phyloP scores from a whole-genome alignment of 352 stramenopile genomes.

The Phytophthora lateralis region DNA sequence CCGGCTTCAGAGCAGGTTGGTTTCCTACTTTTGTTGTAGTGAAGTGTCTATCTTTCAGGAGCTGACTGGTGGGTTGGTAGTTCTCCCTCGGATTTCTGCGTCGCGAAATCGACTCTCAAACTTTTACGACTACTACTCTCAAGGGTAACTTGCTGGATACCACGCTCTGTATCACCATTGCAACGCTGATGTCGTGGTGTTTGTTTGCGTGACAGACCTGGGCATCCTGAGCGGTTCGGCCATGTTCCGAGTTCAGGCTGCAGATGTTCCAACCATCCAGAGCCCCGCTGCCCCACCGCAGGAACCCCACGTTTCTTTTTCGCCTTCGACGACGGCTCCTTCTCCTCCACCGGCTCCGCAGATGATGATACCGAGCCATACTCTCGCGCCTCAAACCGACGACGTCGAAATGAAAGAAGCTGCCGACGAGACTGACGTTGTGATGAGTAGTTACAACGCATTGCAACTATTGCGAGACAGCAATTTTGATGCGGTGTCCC shows the following conservation, averaged over 20 bases:
- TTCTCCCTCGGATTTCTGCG: conserved; percentile 86
- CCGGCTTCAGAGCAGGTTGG: conserved; percentile 45
- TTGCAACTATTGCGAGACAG: conserved; percentile 76
- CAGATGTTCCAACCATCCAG: conserved; percentile 7
- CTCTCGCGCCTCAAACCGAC: conserved; percentile 8
- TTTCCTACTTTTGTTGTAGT: not conserved
- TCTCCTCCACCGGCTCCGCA: not conserved
- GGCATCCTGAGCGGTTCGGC: conserved; percentile 82
- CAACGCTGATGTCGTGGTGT: not conserved
- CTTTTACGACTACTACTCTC: conserved; percentile 66
- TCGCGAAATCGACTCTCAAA: conserved; percentile 56
- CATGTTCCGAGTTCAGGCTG: conserved; percentile 78
- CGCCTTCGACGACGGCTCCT: not conserved
- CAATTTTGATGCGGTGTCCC: conserved; percentile 79
- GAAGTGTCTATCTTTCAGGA: not conserved
- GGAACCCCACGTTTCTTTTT: conserved; percentile 27
- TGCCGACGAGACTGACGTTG: not conserved
- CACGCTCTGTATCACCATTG: not conserved
- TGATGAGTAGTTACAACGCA: conserved; percentile 60
- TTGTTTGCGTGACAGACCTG: conserved; percentile 48
- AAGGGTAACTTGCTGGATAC: conserved; percentile 44
- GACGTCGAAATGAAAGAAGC: conserved; percentile 64
- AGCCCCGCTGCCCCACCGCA: not conserved
- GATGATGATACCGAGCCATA: not conserved
- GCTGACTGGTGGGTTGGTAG: conserved; percentile 31